phyloP scores from a whole-genome alignment of 1,139 yeast species.

The Wickerhamomyces sp. region DNA sequence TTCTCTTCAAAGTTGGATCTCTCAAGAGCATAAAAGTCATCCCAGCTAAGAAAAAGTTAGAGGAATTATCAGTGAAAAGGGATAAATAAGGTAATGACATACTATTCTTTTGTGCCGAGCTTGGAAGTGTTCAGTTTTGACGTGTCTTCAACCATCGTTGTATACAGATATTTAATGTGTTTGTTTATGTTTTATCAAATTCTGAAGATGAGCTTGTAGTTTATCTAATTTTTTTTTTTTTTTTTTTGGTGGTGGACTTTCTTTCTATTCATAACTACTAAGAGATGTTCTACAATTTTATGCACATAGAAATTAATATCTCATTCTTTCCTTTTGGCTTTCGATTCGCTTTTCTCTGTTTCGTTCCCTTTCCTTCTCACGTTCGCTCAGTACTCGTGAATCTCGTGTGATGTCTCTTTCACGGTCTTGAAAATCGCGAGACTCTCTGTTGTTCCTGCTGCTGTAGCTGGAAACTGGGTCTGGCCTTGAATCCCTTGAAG shows the following conservation, averaged over 20 bases:
- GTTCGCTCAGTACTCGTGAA: slow-evolving; percentile 8
- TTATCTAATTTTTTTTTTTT: background rate
- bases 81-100: slow-evolving; percentile 26
- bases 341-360: slow-evolving; percentile 13
- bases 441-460: slow-evolving; percentile 18
- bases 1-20: slow-evolving; percentile 64
- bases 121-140: slow-evolving; percentile 60
- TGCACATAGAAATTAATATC: slow-evolving; percentile 12
- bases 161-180: too few relatives aligned
- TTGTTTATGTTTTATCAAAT: too few relatives aligned
- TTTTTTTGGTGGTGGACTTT: background rate
- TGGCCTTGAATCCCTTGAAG: slow-evolving; percentile 5
- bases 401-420: slow-evolving; percentile 14
- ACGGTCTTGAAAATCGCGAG: slow-evolving; percentile 15
- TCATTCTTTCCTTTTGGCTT: slow-evolving; percentile 11
- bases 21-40: slow-evolving; percentile 74
- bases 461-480: slow-evolving; percentile 12
- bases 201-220: too few relatives aligned
- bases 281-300: too few relatives aligned
- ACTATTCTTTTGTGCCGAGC: slow-evolving; percentile 75
- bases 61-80: slow-evolving; percentile 23
- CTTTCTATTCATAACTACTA: too few relatives aligned
- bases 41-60: slow-evolving; percentile 55
- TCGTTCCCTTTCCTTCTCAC: slow-evolving; percentile 14
- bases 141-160: slow-evolving; percentile 45